Evolutionary conservation across 768 basidiomycete species (phyloP).

Genomic region (Xerocomellus chrysenteron): DNA sequence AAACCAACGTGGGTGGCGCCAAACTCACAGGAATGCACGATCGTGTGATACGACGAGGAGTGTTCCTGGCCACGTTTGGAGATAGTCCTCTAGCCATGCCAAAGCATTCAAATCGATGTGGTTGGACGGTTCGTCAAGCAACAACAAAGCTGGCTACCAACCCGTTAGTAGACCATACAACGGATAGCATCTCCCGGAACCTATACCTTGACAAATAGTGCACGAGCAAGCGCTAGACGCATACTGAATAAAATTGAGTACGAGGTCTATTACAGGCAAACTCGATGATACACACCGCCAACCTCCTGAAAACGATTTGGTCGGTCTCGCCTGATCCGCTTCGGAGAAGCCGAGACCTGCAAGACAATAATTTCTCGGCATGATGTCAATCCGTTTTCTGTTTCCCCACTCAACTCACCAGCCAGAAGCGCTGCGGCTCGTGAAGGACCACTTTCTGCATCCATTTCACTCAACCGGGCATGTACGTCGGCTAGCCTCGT

Average conservation of each 20-base stretch:
- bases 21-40: conserved; percentile 82
- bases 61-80: conserved; percentile 93
- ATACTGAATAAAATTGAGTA: conserved; percentile 52
- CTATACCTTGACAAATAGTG: conserved; percentile 88
- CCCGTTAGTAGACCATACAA: conserved; percentile 5
- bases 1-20: background rate
- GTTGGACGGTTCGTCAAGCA: conserved; percentile 95
- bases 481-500: conserved; percentile 87
- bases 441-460: conserved; percentile 96
- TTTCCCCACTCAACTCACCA: conserved; percentile 42
- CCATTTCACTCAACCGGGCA: conserved; percentile 91
- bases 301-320: conserved; percentile 90
- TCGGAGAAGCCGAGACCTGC: conserved; percentile 90
- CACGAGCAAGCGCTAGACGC: conserved; percentile 93
- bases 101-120: conserved; percentile 96
- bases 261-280: background rate
- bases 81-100: conserved; percentile 96
- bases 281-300: conserved; percentile 63
- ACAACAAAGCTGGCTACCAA: conserved; percentile 64
- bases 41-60: conserved; percentile 98
- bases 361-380: background rate
- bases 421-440: conserved; percentile 87
- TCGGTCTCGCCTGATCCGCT: conserved; percentile 78
- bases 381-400: background rate
- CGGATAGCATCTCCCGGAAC: background rate